Percentiles rank a stretch among this genome's conserved stretches.
Conservation (phyloP, 75 land plant genomes). For the Selaginella tamariscina region DNA sequence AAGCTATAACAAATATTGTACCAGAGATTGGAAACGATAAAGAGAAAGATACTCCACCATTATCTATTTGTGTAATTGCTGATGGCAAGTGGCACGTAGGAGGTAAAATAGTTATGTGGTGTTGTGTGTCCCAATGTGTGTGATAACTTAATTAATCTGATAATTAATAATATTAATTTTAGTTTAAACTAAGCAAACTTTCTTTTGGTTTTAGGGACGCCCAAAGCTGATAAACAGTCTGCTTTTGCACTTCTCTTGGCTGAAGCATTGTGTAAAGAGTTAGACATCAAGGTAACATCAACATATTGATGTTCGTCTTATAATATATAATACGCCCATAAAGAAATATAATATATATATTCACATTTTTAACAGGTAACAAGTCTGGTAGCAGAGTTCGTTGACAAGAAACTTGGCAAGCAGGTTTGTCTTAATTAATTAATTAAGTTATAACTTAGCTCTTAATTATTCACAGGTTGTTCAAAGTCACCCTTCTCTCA, state of each 20-base stretch:
- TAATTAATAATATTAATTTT: constrained; percentile 2
- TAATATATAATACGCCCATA: too few species aligned
- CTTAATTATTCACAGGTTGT: constrained; percentile 28
- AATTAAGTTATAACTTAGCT: not conserved
- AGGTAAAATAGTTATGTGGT: constrained; percentile 36
- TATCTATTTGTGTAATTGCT: constrained; percentile 63
- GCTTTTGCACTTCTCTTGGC: constrained; percentile 72
- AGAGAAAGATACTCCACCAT: constrained; percentile 23
- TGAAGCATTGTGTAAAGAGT: constrained; percentile 59
- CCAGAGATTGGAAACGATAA: constrained; percentile 23
- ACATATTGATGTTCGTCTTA: not conserved
- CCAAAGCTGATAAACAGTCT: constrained; percentile 62
- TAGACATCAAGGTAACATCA: constrained; percentile 44
- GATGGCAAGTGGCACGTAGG: constrained; percentile 62
- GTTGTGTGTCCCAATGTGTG: too few species aligned
- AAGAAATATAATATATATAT: too few species aligned
- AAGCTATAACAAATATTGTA: constrained; percentile 38
- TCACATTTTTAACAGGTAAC: constrained; percentile 45
- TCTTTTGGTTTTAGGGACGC: constrained; percentile 40
- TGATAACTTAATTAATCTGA: too few species aligned
- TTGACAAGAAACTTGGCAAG: constrained; percentile 69
- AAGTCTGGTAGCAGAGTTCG: constrained; percentile 76
- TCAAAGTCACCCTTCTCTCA: constrained; percentile 49
- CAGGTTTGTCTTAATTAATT: constrained; percentile 18
- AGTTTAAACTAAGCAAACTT: not conserved